A percentile compares a stretch with the other conserved stretches of the same genome.
Conservation (phyloP, 495 filamentous ascomycete genomes). For the Penicillium manginii region DNA sequence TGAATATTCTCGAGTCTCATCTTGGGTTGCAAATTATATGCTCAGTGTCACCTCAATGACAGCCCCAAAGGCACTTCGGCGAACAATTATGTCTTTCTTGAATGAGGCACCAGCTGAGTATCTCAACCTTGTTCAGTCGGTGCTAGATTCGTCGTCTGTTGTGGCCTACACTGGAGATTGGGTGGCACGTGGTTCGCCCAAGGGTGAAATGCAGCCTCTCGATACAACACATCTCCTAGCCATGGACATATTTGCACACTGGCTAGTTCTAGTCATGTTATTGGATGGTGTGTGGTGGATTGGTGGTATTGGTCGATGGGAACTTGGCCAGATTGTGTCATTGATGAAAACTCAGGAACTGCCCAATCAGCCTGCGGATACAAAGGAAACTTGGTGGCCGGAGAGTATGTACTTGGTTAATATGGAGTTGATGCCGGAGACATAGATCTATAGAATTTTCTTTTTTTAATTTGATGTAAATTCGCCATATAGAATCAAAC, state of each 20-base stretch:
- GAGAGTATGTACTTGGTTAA: slow-evolving; percentile 30
- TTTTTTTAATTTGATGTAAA: too few species aligned
- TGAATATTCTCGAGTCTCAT: slow-evolving; percentile 20
- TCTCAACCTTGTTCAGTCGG: slow-evolving; percentile 27
- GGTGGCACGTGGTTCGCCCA: slow-evolving; percentile 8
- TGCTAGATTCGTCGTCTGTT: slow-evolving; percentile 19
- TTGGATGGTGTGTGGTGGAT: slow-evolving; percentile 52
- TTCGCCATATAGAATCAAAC: too few species aligned
- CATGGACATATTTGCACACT: slow-evolving; percentile 49
- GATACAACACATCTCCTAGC: slow-evolving; percentile 36
- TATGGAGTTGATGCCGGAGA: slow-evolving; percentile 1
- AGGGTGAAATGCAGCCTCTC: slow-evolving; percentile 9
- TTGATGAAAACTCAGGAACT: slow-evolving; percentile 21
- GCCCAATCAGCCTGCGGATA: slow-evolving; percentile 8
- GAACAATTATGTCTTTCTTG: slow-evolving; percentile 36
- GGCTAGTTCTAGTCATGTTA: slow-evolving; percentile 47
- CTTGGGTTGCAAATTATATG: slow-evolving; percentile 33
- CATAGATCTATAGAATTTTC: neutral
- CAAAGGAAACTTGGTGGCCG: slow-evolving; percentile 34
- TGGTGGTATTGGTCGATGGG: slow-evolving; percentile 37
- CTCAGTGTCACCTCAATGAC: slow-evolving; percentile 36
- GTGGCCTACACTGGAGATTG: slow-evolving; percentile 5
- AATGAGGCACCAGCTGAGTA: slow-evolving; percentile 30
- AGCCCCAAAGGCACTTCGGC: slow-evolving; percentile 27
- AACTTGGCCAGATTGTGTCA: slow-evolving; percentile 30